Conservation (phyloP, 768 basidiomycete genomes). For the Amanita polypyramis region DNA sequence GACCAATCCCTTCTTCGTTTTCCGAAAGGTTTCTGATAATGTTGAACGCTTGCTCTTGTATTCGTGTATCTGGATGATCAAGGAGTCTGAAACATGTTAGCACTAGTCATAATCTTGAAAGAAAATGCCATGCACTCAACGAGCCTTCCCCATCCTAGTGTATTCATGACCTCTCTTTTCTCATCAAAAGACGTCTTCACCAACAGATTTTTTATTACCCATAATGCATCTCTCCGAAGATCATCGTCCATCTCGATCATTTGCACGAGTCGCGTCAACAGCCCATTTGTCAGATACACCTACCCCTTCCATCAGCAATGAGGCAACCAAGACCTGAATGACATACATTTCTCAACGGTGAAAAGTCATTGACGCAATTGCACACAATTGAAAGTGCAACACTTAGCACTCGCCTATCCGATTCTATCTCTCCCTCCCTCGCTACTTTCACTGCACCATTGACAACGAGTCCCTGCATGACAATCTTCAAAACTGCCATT, state of each 20-base stretch:
- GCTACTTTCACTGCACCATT: conserved; percentile 15
- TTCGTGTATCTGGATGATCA: conserved; percentile 36
- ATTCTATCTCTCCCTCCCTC: conserved; percentile 27
- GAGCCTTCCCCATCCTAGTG: conserved; percentile 56
- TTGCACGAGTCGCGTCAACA: conserved; percentile 53
- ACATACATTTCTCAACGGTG: conserved; percentile 64
- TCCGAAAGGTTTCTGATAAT: conserved; percentile 61
- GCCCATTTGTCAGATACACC: conserved; percentile 58
- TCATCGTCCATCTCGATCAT: conserved; percentile 44
- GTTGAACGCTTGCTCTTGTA: conserved; percentile 66
- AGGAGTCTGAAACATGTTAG: conserved; percentile 32
- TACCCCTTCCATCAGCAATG: conserved; percentile 14
- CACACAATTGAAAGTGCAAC: conserved; percentile 71
- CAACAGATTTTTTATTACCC: conserved; percentile 82
- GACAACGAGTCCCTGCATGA: conserved; percentile 21
- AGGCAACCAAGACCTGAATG: neutral
- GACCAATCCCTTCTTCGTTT: conserved; percentile 49
- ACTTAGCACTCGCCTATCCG: conserved; percentile 60
- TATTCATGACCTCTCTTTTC: conserved; percentile 58
- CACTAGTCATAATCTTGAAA: neutral
- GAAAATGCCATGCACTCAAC: conserved; percentile 31
- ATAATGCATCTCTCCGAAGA: conserved; percentile 62
- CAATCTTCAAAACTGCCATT: conserved; percentile 51
- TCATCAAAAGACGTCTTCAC: conserved; percentile 48
- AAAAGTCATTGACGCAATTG: conserved; percentile 82